Evolutionary conservation across 129 eudicot species (phyloP).

Genomic region (Centella asiatica): DNA sequence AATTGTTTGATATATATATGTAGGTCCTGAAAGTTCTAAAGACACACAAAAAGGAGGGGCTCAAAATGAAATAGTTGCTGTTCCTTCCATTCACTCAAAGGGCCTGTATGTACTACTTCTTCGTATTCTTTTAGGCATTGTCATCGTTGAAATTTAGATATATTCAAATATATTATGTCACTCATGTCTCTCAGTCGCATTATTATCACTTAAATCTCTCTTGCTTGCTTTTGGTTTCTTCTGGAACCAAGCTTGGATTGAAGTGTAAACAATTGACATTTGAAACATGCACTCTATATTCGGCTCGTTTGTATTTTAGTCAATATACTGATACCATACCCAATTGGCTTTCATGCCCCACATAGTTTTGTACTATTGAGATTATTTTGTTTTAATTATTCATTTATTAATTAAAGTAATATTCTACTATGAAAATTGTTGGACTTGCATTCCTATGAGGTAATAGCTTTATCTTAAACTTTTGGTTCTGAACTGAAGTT

Average conservation of each 20-base stretch:
- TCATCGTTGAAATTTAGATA: too few species aligned
- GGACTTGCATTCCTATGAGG: not conserved
- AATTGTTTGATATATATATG: not conserved
- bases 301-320: too few species aligned
- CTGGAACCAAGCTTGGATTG: too few species aligned
- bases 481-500: constrained; percentile 14
- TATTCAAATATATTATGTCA: too few species aligned
- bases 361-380: too few species aligned
- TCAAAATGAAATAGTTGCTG: constrained; percentile 46
- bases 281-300: too few species aligned
- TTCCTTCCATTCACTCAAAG: constrained; percentile 42
- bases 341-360: too few species aligned
- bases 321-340: too few species aligned
- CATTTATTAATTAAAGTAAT: too few species aligned
- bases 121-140: not conserved
- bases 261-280: too few species aligned
- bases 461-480: not conserved
- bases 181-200: not conserved
- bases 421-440: too few species aligned
- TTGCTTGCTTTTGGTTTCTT: not conserved
- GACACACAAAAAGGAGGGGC: constrained; percentile 43
- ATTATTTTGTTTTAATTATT: too few species aligned
- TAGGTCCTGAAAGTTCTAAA: constrained; percentile 49
- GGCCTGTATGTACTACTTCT: constrained; percentile 38
- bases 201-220: not conserved